phyloP scores from a whole-genome alignment of 2,329 filamentous ascomycete species.

The Alternaria sp. region DNA sequence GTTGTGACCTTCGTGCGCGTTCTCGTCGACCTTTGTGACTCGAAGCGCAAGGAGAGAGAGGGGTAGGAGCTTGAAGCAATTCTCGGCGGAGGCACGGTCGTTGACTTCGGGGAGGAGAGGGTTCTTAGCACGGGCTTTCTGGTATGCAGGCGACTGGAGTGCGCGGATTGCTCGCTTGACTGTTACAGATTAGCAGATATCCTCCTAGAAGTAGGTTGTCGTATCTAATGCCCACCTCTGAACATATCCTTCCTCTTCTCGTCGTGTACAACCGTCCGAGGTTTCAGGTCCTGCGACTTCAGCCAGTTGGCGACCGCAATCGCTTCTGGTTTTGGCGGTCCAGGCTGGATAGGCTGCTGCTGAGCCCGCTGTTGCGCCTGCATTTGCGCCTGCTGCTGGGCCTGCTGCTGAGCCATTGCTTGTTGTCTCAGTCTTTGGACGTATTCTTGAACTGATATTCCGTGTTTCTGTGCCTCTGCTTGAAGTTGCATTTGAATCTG shows the following conservation, averaged over 20 bases:
- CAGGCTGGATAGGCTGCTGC: constrained; percentile 72
- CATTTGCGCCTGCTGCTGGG: constrained; percentile 60
- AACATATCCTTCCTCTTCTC: constrained; percentile 99
- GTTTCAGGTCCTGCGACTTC: constrained; percentile 83
- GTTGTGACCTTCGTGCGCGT: constrained; percentile 70
- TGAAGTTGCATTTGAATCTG: constrained; percentile 84
- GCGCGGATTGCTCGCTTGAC: constrained; percentile 96
- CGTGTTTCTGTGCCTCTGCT: constrained; percentile 81
- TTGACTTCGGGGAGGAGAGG: constrained; percentile 85
- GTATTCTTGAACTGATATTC: constrained; percentile 86
- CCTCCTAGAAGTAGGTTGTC: neutral
- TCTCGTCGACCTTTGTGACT: constrained; percentile 81
- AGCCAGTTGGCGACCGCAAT: constrained; percentile 90
- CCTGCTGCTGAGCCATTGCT: constrained; percentile 65
- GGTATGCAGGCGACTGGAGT: constrained; percentile 86
- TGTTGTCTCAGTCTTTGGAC: constrained; percentile 65
- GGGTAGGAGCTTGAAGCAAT: constrained; percentile 92
- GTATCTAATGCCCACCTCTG: constrained; percentile 66
- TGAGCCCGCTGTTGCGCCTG: constrained; percentile 33
- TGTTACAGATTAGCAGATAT: constrained; percentile 47
- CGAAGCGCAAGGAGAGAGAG: constrained; percentile 93
- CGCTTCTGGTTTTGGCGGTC: constrained; percentile 87
- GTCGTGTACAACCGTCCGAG: constrained; percentile 88
- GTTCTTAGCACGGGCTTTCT: constrained; percentile 89
- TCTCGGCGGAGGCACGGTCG: constrained; percentile 88